Percentiles rank a stretch among this genome's conserved stretches.
Evolutionary conservation across 257 asterid species (phyloP).

Genomic region (Scutellaria baicalensis): DNA sequence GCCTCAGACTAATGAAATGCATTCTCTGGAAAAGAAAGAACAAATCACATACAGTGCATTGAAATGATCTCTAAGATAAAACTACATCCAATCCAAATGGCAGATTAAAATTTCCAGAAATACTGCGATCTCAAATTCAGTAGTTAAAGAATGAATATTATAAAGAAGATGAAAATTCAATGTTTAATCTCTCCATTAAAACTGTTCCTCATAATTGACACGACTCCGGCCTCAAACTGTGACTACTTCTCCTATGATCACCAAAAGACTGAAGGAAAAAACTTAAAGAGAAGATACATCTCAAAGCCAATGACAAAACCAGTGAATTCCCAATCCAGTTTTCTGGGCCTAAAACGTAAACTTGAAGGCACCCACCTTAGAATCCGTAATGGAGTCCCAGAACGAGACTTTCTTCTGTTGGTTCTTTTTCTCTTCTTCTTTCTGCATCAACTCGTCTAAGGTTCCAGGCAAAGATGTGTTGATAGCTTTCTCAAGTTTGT

Average conservation of each 20-base stretch:
- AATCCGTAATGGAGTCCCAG: slow-evolving; percentile 84
- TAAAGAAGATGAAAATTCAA: background rate
- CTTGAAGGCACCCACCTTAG: slow-evolving; percentile 83
- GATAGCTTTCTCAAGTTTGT: slow-evolving; percentile 69
- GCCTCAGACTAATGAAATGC: no score
- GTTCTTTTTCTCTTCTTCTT: slow-evolving; percentile 54
- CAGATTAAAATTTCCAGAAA: no score
- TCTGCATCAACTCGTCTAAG: slow-evolving; percentile 37
- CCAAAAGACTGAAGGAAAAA: background rate
- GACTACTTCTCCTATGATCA: background rate
- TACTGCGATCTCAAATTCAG: background rate
- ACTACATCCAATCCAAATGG: no score
- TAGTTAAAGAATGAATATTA: background rate
- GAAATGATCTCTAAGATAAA: no score
- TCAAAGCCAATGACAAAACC: background rate
- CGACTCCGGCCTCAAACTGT: background rate
- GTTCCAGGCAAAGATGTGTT: slow-evolving; percentile 63
- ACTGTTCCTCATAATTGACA: background rate
- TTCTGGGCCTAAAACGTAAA: slow-evolving; percentile 48
- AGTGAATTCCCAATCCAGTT: background rate
- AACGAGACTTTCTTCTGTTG: slow-evolving; percentile 57
- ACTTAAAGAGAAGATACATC: background rate
- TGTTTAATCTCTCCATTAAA: background rate
- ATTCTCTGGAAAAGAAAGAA: no score
- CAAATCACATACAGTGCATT: no score